Conservation (phyloP, 1,284 basidiomycete genomes). For the Trametes pubescens region DNA sequence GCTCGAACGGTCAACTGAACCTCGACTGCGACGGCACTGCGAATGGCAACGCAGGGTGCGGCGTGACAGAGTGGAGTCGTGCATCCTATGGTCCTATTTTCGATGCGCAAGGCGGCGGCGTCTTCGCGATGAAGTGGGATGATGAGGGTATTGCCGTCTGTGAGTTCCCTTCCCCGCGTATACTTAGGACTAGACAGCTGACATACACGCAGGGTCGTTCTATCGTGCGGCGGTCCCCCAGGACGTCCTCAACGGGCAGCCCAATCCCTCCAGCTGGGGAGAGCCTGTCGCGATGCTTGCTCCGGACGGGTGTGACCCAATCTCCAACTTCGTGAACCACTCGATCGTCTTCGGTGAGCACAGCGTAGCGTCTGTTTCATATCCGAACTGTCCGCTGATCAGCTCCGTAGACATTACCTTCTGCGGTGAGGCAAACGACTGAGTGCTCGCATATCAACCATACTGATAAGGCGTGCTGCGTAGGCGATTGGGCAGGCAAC, state of each 20-base stretch:
- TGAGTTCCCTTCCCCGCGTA: slow-evolving; percentile 46
- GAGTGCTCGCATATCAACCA: background rate
- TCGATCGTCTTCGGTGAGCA: slow-evolving; percentile 66
- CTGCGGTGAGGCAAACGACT: slow-evolving; percentile 59
- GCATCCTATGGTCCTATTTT: slow-evolving; percentile 79
- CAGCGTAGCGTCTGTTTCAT: slow-evolving; percentile 21
- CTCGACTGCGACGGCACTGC: slow-evolving; percentile 61
- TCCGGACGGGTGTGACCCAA: slow-evolving; percentile 63
- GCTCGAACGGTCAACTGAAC: slow-evolving; percentile 52
- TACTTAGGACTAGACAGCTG: background rate
- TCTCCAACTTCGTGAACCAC: slow-evolving; percentile 68
- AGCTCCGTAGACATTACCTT: slow-evolving; percentile 76
- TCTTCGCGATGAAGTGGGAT: slow-evolving; percentile 84
- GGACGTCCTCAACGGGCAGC: slow-evolving; percentile 65
- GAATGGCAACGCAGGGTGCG: slow-evolving; percentile 71
- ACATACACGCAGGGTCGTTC: slow-evolving; percentile 66
- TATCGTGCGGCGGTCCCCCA: slow-evolving; percentile 74
- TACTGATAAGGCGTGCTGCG: slow-evolving; percentile 12
- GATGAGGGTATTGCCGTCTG: slow-evolving; percentile 75
- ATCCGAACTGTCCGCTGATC: slow-evolving; percentile 23
- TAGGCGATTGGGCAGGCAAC: slow-evolving; percentile 85
- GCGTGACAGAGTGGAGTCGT: slow-evolving; percentile 72
- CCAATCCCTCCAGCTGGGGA: slow-evolving; percentile 69
- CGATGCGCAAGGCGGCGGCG: slow-evolving; percentile 76
- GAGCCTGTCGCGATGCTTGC: slow-evolving; percentile 66